Conservation (phyloP, 352 stramenopile species). For the Sclerospora graminicola region DNA sequence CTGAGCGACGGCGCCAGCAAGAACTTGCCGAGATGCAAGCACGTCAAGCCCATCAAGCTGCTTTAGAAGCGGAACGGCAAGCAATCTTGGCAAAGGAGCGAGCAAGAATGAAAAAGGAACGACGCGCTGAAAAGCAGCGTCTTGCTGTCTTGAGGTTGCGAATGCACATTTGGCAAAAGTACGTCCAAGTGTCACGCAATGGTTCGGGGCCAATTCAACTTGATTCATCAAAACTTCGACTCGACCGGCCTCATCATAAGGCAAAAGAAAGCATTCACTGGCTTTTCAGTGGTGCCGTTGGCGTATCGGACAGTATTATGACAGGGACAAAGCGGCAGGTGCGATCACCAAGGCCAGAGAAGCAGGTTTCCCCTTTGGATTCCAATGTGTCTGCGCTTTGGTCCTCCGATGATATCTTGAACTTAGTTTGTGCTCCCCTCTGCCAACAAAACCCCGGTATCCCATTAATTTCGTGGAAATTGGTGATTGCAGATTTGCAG, state of each 20-base stretch:
- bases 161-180: slow-evolving; percentile 58
- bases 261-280: slow-evolving; percentile 37
- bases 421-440: slow-evolving; percentile 24
- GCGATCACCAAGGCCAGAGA: slow-evolving; percentile 7
- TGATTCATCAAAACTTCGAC: slow-evolving; percentile 25
- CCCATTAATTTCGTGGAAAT: slow-evolving; percentile 42
- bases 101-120: slow-evolving; percentile 20
- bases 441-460: slow-evolving; percentile 6
- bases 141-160: slow-evolving; percentile 43
- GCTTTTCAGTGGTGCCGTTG: slow-evolving; percentile 23
- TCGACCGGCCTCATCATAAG: slow-evolving; percentile 23
- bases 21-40: slow-evolving; percentile 30
- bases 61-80: slow-evolving; percentile 36
- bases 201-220: slow-evolving; percentile 29
- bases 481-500: slow-evolving; percentile 63
- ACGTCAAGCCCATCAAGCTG: slow-evolving; percentile 28
- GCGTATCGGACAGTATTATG: slow-evolving; percentile 1
- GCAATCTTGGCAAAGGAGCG: slow-evolving; percentile 36
- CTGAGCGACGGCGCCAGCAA: slow-evolving; percentile 34
- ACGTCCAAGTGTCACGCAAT: slow-evolving; percentile 37
- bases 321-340: slow-evolving; percentile 22
- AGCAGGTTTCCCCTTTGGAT: slow-evolving; percentile 4
- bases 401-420: slow-evolving; percentile 25
- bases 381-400: slow-evolving; percentile 14
- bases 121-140: slow-evolving; percentile 32